These are phyloP conservation scores for Crithidia sp. DNA, from an alignment of 208 protist species.

Conservation along the genomic window DNA sequence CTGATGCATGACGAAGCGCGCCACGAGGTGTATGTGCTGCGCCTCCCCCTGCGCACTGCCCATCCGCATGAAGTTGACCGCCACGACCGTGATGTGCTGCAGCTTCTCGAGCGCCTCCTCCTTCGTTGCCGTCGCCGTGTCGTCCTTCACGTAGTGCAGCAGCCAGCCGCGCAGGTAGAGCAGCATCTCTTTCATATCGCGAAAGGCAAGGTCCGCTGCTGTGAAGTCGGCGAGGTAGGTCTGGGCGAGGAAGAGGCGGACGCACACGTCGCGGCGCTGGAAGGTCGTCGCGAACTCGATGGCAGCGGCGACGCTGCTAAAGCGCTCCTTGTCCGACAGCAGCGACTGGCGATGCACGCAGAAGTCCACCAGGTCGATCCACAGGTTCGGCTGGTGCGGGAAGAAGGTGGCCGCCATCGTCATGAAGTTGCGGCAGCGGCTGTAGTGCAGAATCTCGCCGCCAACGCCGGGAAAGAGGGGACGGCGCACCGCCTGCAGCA, in stretches of 20 bases:
- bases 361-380: constrained; percentile 48
- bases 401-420: constrained; percentile 68
- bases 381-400: constrained; percentile 51
- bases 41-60: constrained; percentile 44
- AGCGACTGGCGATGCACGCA: constrained; percentile 38
- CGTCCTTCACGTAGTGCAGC: constrained; percentile 50
- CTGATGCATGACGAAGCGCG: constrained; percentile 81
- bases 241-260: constrained; percentile 44
- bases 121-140: not conserved
- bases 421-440: constrained; percentile 55
- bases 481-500: constrained; percentile 49
- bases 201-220: constrained; percentile 36
- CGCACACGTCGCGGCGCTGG: constrained; percentile 28
- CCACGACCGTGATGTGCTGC: constrained; percentile 62
- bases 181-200: constrained; percentile 51
- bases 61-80: constrained; percentile 88
- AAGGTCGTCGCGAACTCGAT: constrained; percentile 35
- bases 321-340: constrained; percentile 37
- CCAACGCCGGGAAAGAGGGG: constrained; percentile 39
- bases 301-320: constrained; percentile 27
- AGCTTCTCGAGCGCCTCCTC: constrained; percentile 44
- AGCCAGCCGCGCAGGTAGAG: constrained; percentile 45
- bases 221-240: constrained; percentile 25
- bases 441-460: constrained; percentile 58
- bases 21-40: constrained; percentile 64